Percentiles rank a stretch among this genome's conserved stretches.
phyloP scores from a whole-genome alignment of 1,139 yeast species.

The Eremothecium sinecaudum region DNA sequence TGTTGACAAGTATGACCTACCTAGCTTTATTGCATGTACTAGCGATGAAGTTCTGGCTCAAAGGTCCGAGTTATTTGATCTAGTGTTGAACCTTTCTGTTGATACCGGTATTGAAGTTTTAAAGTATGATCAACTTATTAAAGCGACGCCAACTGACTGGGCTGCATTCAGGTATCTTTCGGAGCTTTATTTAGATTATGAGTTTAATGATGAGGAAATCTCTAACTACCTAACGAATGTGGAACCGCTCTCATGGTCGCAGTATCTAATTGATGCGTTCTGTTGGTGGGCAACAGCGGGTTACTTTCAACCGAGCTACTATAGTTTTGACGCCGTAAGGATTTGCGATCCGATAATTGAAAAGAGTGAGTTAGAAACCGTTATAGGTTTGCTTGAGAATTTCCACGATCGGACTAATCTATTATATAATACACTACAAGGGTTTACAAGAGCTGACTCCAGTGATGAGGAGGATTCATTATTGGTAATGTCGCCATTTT shows the following conservation, averaged over 20 bases:
- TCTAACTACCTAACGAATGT: slow-evolving; percentile 15
- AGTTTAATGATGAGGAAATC: slow-evolving; percentile 21
- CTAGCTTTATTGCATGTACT: slow-evolving; percentile 54
- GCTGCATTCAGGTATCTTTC: slow-evolving; percentile 17
- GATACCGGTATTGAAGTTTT: slow-evolving; percentile 22
- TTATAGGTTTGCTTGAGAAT: slow-evolving; percentile 28
- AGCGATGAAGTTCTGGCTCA: slow-evolving; percentile 61
- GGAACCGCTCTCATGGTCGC: slow-evolving; percentile 54
- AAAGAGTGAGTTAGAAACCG: slow-evolving; percentile 24
- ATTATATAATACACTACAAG: slow-evolving; percentile 15
- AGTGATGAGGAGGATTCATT: slow-evolving; percentile 11
- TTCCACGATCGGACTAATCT: slow-evolving; percentile 17
- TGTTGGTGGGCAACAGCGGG: slow-evolving; percentile 88
- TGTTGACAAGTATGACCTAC: slow-evolving; percentile 12
- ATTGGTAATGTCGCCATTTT: slow-evolving; percentile 13
- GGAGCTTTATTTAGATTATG: slow-evolving; percentile 14
- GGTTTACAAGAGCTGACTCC: slow-evolving; percentile 13
- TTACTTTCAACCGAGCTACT: slow-evolving; percentile 37
- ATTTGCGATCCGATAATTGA: slow-evolving; percentile 16
- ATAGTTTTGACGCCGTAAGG: slow-evolving; percentile 7
- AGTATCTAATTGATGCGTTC: slow-evolving; percentile 60
- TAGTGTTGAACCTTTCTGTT: slow-evolving; percentile 32
- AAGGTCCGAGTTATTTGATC: slow-evolving; percentile 49
- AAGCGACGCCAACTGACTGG: slow-evolving; percentile 34
- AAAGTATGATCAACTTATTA: slow-evolving; percentile 16